Evolutionary conservation across 805 yeast species (phyloP).

Genomic region (Kazachstania africana): DNA sequence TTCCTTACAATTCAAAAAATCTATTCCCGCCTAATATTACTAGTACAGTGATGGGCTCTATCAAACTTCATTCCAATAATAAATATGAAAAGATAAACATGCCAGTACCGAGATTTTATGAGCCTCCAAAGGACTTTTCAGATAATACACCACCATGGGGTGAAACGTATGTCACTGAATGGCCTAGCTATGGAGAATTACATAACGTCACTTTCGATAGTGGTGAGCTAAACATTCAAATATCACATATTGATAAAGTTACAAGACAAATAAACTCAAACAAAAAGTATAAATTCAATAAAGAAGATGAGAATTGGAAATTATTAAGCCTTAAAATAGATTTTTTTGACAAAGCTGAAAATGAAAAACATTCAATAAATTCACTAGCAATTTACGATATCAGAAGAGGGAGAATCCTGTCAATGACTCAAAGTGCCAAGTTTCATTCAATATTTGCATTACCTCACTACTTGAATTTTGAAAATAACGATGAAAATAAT

Average conservation of each 20-base stretch:
- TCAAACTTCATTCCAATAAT: conserved; percentile 17
- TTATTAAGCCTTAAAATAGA: conserved; percentile 27
- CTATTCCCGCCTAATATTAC: conserved; percentile 35
- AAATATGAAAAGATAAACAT: conserved; percentile 13
- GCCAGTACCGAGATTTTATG: conserved; percentile 27
- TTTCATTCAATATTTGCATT: conserved; percentile 50
- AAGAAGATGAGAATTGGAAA: conserved; percentile 29
- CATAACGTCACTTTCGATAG: conserved; percentile 21
- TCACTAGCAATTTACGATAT: conserved; percentile 58
- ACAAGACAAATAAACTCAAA: conserved; percentile 10
- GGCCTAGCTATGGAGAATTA: conserved; percentile 12
- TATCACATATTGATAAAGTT: conserved; percentile 14
- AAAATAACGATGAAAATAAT: conserved; percentile 30
- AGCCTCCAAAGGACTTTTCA: conserved; percentile 19
- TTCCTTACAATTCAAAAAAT: conserved; percentile 14
- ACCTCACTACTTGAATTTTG: conserved; percentile 35
- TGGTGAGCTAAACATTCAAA: conserved; percentile 17
- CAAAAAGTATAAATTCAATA: conserved; percentile 19
- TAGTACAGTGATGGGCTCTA: conserved; percentile 35
- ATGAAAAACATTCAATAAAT: conserved; percentile 37
- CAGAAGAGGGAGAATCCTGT: conserved; percentile 48
- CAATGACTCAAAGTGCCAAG: conserved; percentile 51
- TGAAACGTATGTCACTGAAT: conserved; percentile 15
- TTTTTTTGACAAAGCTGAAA: conserved; percentile 35
- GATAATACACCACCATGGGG: conserved; percentile 19